Base-by-base conservation (phyloP, 2,329 filamentous ascomycete genomes). In the Dryadomyces quercivorus region DNA sequence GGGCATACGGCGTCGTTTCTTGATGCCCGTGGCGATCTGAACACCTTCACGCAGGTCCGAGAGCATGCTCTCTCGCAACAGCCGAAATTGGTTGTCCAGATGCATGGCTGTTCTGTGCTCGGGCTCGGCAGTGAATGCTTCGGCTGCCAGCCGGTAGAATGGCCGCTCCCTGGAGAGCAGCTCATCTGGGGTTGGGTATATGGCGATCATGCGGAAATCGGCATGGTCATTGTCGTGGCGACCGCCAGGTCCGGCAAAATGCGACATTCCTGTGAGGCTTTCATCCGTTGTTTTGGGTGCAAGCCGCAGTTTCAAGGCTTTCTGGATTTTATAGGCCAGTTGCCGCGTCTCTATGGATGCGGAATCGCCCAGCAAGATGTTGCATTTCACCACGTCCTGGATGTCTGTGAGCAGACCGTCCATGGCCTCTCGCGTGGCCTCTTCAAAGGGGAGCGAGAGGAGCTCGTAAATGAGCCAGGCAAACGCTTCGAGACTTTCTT, bases 151-250 rank as follows among this genome's bases (percentile, higher is more conserved):
- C 7, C 77, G 74, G 46, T 81, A 79, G 63, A 80, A 88, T 0
- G 78, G 73, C 21, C 64, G 62, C 2, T 75, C 71, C 0, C 63
- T 70, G 0, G 75, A 83, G 0, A 70, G 56, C 1, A 89, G 71
- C 61, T 90, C 86, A 51, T 85, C 79, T 0, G 74, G 64, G 0
- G 85, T 89, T 0, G 86, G 86, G 50, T 80, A 75, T 13, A 89
- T 81, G 2, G 75, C 68, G 40, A 88, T 80, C 0, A 80, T 56
- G 0, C 78, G 73, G 59, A 82, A 83, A 58, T 87, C 74, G 1
- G 61, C 68, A 61, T 77, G 77, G 60, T 90, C 86, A 53, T 91
- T 91, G 64, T 90, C 83, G 59, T 91, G 85, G 0, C 86, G 75
- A 0, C 84, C 84, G 0, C 86, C 86, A 0, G 84, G 75, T 31